Evolutionary conservation across 2,329 filamentous ascomycete genomes (phyloP), one percentile per base, ranked within the genome.

Genomic region (Esteya vermicola): DNA sequence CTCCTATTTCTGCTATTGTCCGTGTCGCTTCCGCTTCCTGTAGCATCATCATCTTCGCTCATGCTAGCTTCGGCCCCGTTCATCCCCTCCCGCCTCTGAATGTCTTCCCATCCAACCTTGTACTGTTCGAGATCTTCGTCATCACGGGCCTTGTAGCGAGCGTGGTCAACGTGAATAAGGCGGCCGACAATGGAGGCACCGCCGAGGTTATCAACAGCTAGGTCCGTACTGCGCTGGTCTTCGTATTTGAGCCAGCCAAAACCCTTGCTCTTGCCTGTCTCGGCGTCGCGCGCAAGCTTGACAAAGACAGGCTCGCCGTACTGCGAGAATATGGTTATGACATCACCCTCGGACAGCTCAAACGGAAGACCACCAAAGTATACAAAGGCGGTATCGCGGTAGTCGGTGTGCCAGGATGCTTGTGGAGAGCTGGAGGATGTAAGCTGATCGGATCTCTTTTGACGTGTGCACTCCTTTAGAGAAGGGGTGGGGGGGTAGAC

Each of bases 211-310:
- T 98, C 91, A 9, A 98, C 93, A 0, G 93, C 91, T 32, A 98
- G 65, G 59, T 96, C 89, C 46, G 85, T 93, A 61, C 88, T 95
- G 50, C 89, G 73, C 64, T 98, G 91, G 59, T 98, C 89, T 57
- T 98, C 91, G 60, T 96, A 98, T 57, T 98, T 98, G 43, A 98
- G 70, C 70, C 93, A 98, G 3, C 82, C 86, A 55, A 96, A 98
- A 1, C 91, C 91, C 49, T 81, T 82, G 45, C 84, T 93, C 61
- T 94, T 95, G 45, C 91, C 91, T 0, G 88, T 93, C 57, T 96
- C 93, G 56, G 91, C 91, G 67, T 98, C 91, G 53, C 91, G 85
- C 36, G 81, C 78, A 12, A 98, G 75, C 52, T 95, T 93, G 43
- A 98, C 70, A 61, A 89, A 93, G 4, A 88, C 84, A 3, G 93